Evolutionary conservation across 139 green algal species (phyloP), one percentile per base, ranked within the genome.

Genomic region (Closterium sp.): DNA sequence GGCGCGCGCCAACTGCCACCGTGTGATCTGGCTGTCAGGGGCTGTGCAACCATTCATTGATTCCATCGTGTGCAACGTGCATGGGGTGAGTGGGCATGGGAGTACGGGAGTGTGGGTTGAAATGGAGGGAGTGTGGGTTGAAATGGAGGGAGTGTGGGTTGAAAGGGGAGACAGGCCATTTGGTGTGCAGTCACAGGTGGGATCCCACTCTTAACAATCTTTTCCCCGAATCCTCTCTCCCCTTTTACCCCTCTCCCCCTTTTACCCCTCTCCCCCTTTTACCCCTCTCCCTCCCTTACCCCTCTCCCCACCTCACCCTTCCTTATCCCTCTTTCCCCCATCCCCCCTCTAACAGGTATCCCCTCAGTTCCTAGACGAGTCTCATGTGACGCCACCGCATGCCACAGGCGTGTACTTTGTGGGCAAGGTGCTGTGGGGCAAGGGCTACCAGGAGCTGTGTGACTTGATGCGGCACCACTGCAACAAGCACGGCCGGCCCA

Each of bases 351-450:
- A 9, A 0, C 87, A 90, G 87, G 87, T 90, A 21, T 45, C 87
- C 21, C 87, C 87, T 2, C 87, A 90, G 32, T 90, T 90, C 22
- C 28, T 90, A 31, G 32, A 90, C 28, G 31, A 79, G 1, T 79
- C 62, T 0, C 62, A 79, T 79, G 62, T 79, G 62, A 79, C 62
- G 17, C 62, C 62, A 24, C 62, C 62, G 62, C 62, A 27, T 79
- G 62, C 96, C 93, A 96, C 96, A 32, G 97, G 97, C 70, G 95
- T 96, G 4, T 92, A 92, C 90, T 92, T 92, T 31, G 91, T 92
- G 5, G 90, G 90, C 70, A 92, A 92, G 90, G 90, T 96, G 29
- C 95, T 99, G 62, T 99, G 98, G 98, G 98, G 96, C 91, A 99
- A 99, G 95, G 98, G 98, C 91, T 99, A 99, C 96, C 98, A 31